Percentiles rank a stretch among this genome's conserved stretches.
Conservation (phyloP, 805 yeast genomes). For the Danielozyma ontarioensis region DNA sequence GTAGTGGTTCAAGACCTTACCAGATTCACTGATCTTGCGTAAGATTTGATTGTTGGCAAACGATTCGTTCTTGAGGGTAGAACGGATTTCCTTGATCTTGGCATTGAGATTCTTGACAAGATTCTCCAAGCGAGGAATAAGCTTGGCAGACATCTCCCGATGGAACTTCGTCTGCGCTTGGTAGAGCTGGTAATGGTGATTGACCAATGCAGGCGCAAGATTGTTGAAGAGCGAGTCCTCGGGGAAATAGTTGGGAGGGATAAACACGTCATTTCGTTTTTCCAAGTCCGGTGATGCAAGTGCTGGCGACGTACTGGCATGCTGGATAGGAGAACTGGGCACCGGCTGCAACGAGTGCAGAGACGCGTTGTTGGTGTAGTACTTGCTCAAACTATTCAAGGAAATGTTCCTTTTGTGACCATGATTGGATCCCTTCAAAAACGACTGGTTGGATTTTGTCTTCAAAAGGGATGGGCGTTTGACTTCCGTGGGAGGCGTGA, state of each 20-base stretch:
- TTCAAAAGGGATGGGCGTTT: slow-evolving; percentile 19
- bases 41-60: slow-evolving; percentile 32
- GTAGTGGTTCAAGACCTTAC: slow-evolving; percentile 39
- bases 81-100: slow-evolving; percentile 39
- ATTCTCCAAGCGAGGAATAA: slow-evolving; percentile 33
- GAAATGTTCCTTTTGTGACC: slow-evolving; percentile 13
- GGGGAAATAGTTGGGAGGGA: slow-evolving; percentile 20
- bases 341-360: background rate
- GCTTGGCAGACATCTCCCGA: slow-evolving; percentile 26
- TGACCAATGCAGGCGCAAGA: slow-evolving; percentile 27
- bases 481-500: slow-evolving; percentile 6
- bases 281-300: background rate
- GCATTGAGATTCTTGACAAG: slow-evolving; percentile 28
- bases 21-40: slow-evolving; percentile 53
- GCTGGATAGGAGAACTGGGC: background rate
- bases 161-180: slow-evolving; percentile 21
- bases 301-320: background rate
- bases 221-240: slow-evolving; percentile 19
- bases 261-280: slow-evolving; percentile 12
- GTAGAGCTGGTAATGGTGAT: slow-evolving; percentile 28
- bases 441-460: slow-evolving; percentile 18
- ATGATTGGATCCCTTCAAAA: slow-evolving; percentile 13
- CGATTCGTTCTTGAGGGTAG: slow-evolving; percentile 35
- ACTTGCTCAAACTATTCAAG: slow-evolving; percentile 6
- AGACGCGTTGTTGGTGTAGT: slow-evolving; percentile 1